Evolutionary conservation across 2,329 filamentous ascomycete species (phyloP).

Genomic region (Cladobotryum protrusum): DNA sequence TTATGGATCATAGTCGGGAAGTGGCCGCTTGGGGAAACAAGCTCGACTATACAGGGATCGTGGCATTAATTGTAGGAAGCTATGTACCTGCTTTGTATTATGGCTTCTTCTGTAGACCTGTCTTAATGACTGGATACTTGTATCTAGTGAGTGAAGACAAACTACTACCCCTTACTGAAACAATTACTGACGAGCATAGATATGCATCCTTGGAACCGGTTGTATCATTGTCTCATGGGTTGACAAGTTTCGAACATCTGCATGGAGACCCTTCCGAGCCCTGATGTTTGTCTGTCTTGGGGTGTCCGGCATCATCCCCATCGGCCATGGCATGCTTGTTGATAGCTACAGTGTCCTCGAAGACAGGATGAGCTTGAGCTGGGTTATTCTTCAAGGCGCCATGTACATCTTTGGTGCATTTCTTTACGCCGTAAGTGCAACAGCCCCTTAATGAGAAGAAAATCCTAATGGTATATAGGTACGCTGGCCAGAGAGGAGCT

Average conservation of each 20-base stretch:
- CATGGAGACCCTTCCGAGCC: conserved; percentile 78
- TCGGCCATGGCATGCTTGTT: conserved; percentile 65
- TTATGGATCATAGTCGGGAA: conserved; percentile 73
- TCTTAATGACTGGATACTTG: conserved; percentile 65
- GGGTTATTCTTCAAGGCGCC: conserved; percentile 71
- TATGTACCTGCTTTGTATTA: conserved; percentile 87
- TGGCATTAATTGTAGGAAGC: conserved; percentile 83
- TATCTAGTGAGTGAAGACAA: conserved; percentile 52
- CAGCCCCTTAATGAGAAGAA: conserved; percentile 21
- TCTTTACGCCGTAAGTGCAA: conserved; percentile 64
- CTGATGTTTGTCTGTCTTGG: conserved; percentile 87
- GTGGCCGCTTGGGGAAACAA: conserved; percentile 85
- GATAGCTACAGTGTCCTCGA: conserved; percentile 63
- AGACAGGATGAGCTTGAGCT: conserved; percentile 70
- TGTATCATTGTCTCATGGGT: conserved; percentile 73
- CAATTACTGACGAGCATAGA: conserved; percentile 44
- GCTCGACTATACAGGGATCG: conserved; percentile 90
- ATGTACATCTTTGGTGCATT: conserved; percentile 82
- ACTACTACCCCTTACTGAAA: background rate
- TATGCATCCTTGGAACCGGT: conserved; percentile 67
- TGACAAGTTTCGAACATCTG: conserved; percentile 76
- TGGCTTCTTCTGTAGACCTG: conserved; percentile 67
- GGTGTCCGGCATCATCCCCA: conserved; percentile 73
- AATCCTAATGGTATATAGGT: conserved; percentile 35
- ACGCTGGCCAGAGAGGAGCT: conserved; percentile 75